Conservation (phyloP, 108 stramenopile species). For the Cyclostephanos invisitatus region DNA sequence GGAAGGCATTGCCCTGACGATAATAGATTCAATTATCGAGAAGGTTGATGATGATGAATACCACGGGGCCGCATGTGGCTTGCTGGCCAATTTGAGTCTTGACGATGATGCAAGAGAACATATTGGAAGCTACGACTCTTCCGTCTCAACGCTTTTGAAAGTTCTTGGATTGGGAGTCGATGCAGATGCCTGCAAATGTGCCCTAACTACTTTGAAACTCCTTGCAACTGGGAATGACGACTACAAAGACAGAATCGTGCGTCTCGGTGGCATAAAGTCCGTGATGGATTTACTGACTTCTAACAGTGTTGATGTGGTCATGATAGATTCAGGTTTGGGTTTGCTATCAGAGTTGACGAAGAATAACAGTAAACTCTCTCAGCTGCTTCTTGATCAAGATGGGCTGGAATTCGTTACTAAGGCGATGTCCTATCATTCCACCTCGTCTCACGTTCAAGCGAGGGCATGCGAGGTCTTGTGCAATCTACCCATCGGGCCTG, state of each 20-base stretch:
- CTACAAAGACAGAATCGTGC: conserved; percentile 15
- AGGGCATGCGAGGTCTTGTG: conserved; percentile 21
- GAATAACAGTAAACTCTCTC: conserved; percentile 8
- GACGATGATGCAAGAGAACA: conserved; percentile 23
- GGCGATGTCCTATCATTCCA: conserved; percentile 18
- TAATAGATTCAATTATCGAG: conserved; percentile 25
- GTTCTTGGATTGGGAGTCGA: conserved; percentile 18
- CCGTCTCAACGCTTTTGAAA: conserved; percentile 15
- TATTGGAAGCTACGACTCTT: conserved; percentile 29
- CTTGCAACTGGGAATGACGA: conserved; percentile 23
- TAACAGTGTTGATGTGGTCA: conserved; percentile 5
- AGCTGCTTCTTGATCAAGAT: conserved; percentile 10
- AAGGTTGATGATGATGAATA: conserved; percentile 11
- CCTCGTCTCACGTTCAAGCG: conserved; percentile 11
- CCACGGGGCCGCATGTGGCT: conserved; percentile 37
- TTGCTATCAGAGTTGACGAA: conserved; percentile 34
- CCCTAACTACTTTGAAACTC: conserved; percentile 29
- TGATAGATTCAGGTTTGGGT: conserved; percentile 21
- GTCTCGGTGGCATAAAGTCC: conserved; percentile 22
- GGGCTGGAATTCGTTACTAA: conserved; percentile 28
- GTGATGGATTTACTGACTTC: conserved; percentile 16
- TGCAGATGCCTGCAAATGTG: conserved; percentile 13
- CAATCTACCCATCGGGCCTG: conserved; percentile 15
- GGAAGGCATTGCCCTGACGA: conserved; percentile 5
- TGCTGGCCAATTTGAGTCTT: conserved; percentile 36